Base-by-base conservation (phyloP, 345 rosid species). In the Rhizophora apiculata region DNA sequence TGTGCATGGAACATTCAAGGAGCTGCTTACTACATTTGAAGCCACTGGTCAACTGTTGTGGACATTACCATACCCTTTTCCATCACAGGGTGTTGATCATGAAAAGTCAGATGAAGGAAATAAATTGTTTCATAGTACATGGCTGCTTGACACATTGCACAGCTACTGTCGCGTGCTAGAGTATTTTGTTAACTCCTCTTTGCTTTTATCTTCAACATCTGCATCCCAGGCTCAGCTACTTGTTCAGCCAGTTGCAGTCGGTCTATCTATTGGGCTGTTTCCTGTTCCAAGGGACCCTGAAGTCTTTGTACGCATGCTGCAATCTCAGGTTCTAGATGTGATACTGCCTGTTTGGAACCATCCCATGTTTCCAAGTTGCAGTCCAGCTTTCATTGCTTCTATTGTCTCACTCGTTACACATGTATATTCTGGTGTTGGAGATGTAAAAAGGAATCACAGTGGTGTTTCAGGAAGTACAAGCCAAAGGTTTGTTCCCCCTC, bases 251-350 rank as follows among this genome's bases (percentile, higher is more conserved):
- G 93, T 78, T 73, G 84, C 96, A 69, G 82, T 84, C 76, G 97
- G 97, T 75, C 84, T 94, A 68, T 94, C 97, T 8, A 88, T 89
- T 65, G 98, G 95, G 67, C 88, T 94, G 53, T 89, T 86, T 76
- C 95, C 87, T 68, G 88, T 94, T 75, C 98, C 98, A 64, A 87
- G 90, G 82, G 97, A 94, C 65, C 97, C 98, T 18, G 97, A 89
- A 70, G 81, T 82, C 63, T 87, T 94, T 80, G 91, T 94, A 53
- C 82, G 90, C 20, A 85, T 83, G 88, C 82, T 94, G 84, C 98
- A 94, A 76, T 83, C 87, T 69, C 97, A 91, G 85, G 97, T 94
- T 70, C 83, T 94, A 76, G 95, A 91, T 79, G 96, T 86, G 60
- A 83, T 91, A 65, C 86, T 94, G 31, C 91, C 92, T 72, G 78